Percentiles rank a stretch among this genome's conserved stretches.
Conservation (phyloP, 1,284 basidiomycete species). For the Xerocomus nothofagi region DNA sequence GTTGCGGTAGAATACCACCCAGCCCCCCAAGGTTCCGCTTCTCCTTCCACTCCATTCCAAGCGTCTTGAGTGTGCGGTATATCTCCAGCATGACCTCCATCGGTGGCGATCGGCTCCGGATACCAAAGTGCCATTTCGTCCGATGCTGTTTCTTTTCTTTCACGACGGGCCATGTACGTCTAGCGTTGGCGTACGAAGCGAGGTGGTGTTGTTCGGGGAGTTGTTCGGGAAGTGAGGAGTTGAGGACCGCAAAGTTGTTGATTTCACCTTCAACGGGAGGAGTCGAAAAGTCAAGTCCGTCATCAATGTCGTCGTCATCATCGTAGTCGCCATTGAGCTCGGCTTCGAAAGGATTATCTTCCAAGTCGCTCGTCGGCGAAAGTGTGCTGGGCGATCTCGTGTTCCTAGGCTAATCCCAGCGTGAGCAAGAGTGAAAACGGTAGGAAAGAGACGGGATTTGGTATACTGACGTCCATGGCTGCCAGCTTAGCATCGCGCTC, state of each 20-base stretch:
- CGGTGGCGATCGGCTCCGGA: conserved; percentile 90
- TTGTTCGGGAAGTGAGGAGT: conserved; percentile 60
- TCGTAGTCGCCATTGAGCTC: conserved; percentile 59
- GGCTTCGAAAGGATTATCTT: conserved; percentile 75
- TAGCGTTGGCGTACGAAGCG: conserved; percentile 63
- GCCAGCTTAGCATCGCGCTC: conserved; percentile 79
- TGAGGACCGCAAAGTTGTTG: conserved; percentile 81
- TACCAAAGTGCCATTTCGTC: conserved; percentile 97
- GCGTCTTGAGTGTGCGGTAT: conserved; percentile 85
- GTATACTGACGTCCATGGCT: conserved; percentile 67
- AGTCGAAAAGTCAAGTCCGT: conserved; percentile 64
- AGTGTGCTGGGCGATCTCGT: conserved; percentile 58
- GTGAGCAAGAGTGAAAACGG: background rate
- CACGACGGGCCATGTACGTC: conserved; percentile 45
- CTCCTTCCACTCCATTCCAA: conserved; percentile 99
- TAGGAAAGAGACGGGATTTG: background rate
- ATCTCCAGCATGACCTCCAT: conserved; percentile 99
- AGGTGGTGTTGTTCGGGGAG: conserved; percentile 54
- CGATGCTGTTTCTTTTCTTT: conserved; percentile 66
- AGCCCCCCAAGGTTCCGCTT: conserved; percentile 72
- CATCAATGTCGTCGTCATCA: conserved; percentile 62
- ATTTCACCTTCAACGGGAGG: conserved; percentile 41
- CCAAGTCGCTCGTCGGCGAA: conserved; percentile 55
- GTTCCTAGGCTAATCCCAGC: conserved; percentile 58
- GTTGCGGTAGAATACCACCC: conserved; percentile 42